Evolutionary conservation across 371 early-diverging fungal genomes (phyloP), one percentile per base, ranked within the genome.

Genomic region (Lichtheimia ramosa): DNA sequence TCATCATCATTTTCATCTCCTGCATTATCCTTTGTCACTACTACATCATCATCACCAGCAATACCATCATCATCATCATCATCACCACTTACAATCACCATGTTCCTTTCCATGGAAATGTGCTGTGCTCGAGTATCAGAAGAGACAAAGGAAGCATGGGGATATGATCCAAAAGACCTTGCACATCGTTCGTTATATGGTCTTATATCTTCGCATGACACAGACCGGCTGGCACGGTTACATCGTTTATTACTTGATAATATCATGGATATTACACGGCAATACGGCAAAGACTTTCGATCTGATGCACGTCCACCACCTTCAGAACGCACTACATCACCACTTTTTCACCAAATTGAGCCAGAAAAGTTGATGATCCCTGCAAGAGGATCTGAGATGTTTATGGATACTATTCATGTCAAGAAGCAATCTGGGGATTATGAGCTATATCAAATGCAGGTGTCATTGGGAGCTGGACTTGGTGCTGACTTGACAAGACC

Each of bases 51-150:
- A 48, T 14, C 27, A 55, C 13, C 50, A 6, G 42, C 42, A 15
- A 43, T 23, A 13, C 14, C n/a, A 23, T 34, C 39, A 24, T 42
- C 24, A 43, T 24, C 14, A 1, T 18, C 34, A 43, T n/a, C 54
- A 28, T 40, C 54, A 41, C 10, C 42, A 46, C 5, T 16, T 49
- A 52, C 46, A 6, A 68, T 72, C 14, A 75, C 68, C n/a, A 54
- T 70, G 15, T 76, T 73, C 58, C 56, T 75, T 46, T 71, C 82
- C 12, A 77, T 82, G 77, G 77, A 75, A 20, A 43, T 81, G 48
- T 66, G 71, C 51, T 82, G 81, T 54, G 82, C 84, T 2, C 66
- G 78, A 16, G 77, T 71, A 25, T 77, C 82, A 2, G 82, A 82
- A 46, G 77, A 79, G 39, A 74, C 70, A 1, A 68, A 71, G 14